Evolutionary conservation across 2,329 filamentous ascomycete genomes (phyloP).

Genomic region (Beauveria bassiana): DNA sequence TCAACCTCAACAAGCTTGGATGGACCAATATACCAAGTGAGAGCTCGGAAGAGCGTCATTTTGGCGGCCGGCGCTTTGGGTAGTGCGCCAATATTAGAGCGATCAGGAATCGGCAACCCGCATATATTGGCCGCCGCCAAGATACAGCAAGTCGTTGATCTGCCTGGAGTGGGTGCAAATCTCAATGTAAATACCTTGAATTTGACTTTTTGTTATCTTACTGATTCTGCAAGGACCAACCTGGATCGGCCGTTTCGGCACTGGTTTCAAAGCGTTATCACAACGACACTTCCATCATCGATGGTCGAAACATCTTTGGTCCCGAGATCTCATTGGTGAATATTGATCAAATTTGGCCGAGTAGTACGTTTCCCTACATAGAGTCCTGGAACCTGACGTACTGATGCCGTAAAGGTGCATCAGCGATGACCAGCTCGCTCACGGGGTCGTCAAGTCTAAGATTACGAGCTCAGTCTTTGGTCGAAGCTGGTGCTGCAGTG

Average conservation of each 20-base stretch:
- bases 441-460: background rate
- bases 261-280: conserved; percentile 14
- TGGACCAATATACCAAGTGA: conserved; percentile 26
- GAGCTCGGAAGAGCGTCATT: conserved; percentile 12
- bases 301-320: conserved; percentile 14
- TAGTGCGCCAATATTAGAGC: conserved; percentile 36
- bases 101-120: conserved; percentile 45
- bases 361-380: background rate
- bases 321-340: conserved; percentile 18
- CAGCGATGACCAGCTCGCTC: conserved; percentile 1
- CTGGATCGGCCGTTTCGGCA: conserved; percentile 14
- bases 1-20: conserved; percentile 34
- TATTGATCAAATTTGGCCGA: conserved; percentile 16
- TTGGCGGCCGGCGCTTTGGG: conserved; percentile 15
- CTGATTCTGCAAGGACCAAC: conserved; percentile 15
- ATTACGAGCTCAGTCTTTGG: conserved; percentile 15
- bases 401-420: background rate
- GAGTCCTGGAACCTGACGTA: background rate
- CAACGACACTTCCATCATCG: conserved; percentile 17
- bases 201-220: accelerated
- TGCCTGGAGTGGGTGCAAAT: conserved; percentile 44
- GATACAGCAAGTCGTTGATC: conserved; percentile 41
- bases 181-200: conserved; percentile 12
- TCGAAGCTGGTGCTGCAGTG: conserved; percentile 16
- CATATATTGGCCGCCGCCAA: conserved; percentile 36